Base-by-base conservation (phyloP, 345 rosid genomes). In the Gossypium stocksii region DNA sequence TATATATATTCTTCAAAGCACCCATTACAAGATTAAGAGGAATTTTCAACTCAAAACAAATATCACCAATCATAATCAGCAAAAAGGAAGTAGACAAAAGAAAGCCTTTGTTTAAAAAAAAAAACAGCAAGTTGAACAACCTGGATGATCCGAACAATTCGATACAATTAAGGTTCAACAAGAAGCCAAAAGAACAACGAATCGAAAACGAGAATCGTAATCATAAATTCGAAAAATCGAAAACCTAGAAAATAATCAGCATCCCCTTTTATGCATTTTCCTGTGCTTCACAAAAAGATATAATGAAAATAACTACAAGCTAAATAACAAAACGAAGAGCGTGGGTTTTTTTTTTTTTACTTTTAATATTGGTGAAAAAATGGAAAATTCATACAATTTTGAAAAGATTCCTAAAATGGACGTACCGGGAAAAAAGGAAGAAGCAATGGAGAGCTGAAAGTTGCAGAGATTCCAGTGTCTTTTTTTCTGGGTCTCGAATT, bases 61-160 rank as follows among this genome's bases (percentile, higher is more conserved):
- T 46, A 56, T 25, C 22, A 25, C 34, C 7, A 27, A 64, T 62
- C 19, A 63, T 7, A 56, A 44, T 45, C 14, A 8, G 14, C 44
- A 19, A 46, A 71, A 17, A 45, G 11, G 65, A 19, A 29, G 5
- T 10, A 58, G 1, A 11, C 2, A 13, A 0, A 49, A 49, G 9
- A 69, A 16, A 22, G 22, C 4, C 74, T 48, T 77, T 43, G 74
- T 65, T 15, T 34, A 5, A 34, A 34, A 23, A 2, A 74, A 62
- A n/a, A 70, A 57, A 38, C 49, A 14, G 53, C 44, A 67, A 69
- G 66, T 12, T 67, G 20, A 7, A 76, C 65, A 70, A 9, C 71
- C 60, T 57, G 13, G 63, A 41, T 53, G 45, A 60, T 6, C 27
- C 68, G 16, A 80, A 61, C 44, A 53, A 23, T 41, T 74, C 25